Conservation (phyloP, 1,139 yeast species). For the Saccharomyces hybrid region DNA sequence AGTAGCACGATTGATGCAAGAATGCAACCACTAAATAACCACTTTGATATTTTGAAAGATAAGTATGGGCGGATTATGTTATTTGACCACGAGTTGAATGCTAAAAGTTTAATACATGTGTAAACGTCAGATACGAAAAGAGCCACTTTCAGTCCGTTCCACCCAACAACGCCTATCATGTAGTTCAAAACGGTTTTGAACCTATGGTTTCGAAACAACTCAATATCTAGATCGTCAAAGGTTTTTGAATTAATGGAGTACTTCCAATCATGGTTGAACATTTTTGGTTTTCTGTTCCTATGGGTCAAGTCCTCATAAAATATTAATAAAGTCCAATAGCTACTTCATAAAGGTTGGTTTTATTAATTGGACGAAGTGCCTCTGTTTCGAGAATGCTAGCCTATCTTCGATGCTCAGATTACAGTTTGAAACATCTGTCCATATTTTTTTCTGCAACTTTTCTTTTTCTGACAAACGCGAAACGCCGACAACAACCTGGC, state of each 20-base stretch:
- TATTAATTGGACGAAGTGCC: not conserved
- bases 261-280: slow-evolving; percentile 25
- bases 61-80: slow-evolving; percentile 45
- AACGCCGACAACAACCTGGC: not conserved
- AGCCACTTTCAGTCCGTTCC: slow-evolving; percentile 47
- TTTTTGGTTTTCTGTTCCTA: slow-evolving; percentile 1
- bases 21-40: slow-evolving; percentile 85
- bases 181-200: slow-evolving; percentile 50
- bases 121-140: slow-evolving; percentile 68
- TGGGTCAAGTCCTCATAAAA: not conserved
- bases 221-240: slow-evolving; percentile 36
- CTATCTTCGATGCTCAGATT: not conserved
- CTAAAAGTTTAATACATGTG: slow-evolving; percentile 68
- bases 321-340: not conserved
- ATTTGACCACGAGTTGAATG: slow-evolving; percentile 67
- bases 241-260: slow-evolving; percentile 26
- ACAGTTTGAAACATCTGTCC: not conserved
- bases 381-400: not conserved
- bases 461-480: not conserved
- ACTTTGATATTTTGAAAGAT: slow-evolving; percentile 58
- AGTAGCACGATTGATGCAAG: slow-evolving; percentile 59
- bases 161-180: slow-evolving; percentile 40
- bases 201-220: slow-evolving; percentile 47
- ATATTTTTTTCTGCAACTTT: not conserved
- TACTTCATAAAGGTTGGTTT: not conserved